Conservation (phyloP, 2,329 filamentous ascomycete species). For the Pseudocercospora cruenta region DNA sequence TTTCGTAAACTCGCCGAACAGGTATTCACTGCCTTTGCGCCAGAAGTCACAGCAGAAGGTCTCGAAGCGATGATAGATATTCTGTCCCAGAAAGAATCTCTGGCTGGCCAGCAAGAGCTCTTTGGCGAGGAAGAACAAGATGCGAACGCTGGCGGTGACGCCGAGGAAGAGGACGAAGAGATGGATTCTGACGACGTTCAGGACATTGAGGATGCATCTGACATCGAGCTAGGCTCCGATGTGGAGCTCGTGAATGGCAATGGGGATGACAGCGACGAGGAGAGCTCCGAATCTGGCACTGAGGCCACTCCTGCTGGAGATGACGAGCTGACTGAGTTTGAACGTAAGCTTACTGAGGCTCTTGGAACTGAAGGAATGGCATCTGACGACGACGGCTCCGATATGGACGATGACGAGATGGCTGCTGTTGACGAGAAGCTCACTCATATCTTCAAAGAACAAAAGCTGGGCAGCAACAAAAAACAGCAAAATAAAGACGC, state of each 20-base stretch:
- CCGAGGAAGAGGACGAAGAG: conserved; percentile 29
- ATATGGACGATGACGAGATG: conserved; percentile 98
- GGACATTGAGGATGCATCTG: conserved; percentile 41
- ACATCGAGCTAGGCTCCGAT: conserved; percentile 19
- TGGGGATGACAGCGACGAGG: conserved; percentile 25
- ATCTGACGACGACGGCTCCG: conserved; percentile 65
- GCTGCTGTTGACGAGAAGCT: conserved; percentile 83
- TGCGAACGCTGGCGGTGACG: conserved; percentile 29
- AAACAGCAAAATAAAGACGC: conserved; percentile 87
- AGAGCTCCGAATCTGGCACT: conserved; percentile 26
- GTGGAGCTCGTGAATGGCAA: conserved; percentile 40
- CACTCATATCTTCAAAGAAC: conserved; percentile 80
- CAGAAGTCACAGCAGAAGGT: conserved; percentile 72
- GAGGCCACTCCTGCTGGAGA: conserved; percentile 42
- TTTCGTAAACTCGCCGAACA: conserved; percentile 86
- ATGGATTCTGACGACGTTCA: conserved; percentile 43
- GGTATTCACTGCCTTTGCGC: conserved; percentile 81
- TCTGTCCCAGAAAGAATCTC: conserved; percentile 76
- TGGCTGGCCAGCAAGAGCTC: conserved; percentile 81
- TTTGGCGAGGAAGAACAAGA: conserved; percentile 64
- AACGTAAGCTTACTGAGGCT: conserved; percentile 76
- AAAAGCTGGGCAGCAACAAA: conserved; percentile 64
- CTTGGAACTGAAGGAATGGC: conserved; percentile 68
- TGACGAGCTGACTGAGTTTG: conserved; percentile 64
- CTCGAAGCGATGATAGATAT: conserved; percentile 70